phyloP scores from a whole-genome alignment of 768 basidiomycete species.

The Leccinum uliginosum region DNA sequence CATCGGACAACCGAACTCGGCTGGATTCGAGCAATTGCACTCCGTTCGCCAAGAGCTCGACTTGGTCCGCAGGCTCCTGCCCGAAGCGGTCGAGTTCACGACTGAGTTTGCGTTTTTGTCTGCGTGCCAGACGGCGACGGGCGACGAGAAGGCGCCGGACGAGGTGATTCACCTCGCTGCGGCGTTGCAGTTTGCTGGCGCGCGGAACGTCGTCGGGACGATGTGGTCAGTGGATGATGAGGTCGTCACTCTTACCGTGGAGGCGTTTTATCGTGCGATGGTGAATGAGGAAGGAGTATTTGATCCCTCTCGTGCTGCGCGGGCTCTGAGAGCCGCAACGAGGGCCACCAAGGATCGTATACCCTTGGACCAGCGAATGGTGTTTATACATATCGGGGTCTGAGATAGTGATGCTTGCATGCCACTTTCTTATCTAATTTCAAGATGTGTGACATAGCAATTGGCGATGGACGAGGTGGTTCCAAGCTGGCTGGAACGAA shows the following conservation, averaged over 20 bases:
- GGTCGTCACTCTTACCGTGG: conserved; percentile 10
- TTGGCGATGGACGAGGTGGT: neutral
- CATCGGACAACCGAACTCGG: conserved; percentile 17
- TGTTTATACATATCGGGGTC: conserved; percentile 22
- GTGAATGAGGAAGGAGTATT: conserved; percentile 10
- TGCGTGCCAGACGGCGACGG: conserved; percentile 28
- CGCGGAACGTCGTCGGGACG: conserved; percentile 28
- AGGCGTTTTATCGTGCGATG: conserved; percentile 20
- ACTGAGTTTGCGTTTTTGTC: conserved; percentile 30
- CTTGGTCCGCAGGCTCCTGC: conserved; percentile 8
- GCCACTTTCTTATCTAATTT: neutral
- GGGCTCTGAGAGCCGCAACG: conserved; percentile 13
- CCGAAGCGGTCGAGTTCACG: conserved; percentile 6
- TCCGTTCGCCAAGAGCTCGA: conserved; percentile 15
- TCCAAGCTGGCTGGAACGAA: neutral
- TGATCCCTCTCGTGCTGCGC: conserved; percentile 14
- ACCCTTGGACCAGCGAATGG: conserved; percentile 20
- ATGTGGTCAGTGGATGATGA: conserved; percentile 28
- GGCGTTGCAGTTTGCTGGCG: conserved; percentile 27
- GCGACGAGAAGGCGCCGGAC: conserved; percentile 20
- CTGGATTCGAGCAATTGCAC: neutral
- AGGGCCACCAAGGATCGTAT: conserved; percentile 7
- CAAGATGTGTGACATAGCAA: neutral
- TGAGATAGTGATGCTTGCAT: neutral
- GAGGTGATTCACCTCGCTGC: conserved; percentile 31